phyloP scores from a whole-genome alignment of 768 basidiomycete species.

The Rickenella mellea region DNA sequence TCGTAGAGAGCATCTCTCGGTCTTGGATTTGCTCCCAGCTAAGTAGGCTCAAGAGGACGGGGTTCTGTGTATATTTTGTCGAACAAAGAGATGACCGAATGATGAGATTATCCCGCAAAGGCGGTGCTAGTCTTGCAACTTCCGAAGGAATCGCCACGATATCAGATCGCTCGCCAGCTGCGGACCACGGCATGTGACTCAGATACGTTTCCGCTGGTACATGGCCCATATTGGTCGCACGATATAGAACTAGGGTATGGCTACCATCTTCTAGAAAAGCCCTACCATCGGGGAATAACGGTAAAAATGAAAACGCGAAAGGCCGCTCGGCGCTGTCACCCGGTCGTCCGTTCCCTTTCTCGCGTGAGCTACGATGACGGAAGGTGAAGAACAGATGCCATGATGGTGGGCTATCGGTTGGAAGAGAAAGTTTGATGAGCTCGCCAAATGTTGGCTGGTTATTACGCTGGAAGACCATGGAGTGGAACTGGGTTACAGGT shows the following conservation, averaged over 20 bases:
- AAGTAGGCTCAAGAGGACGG: constrained; percentile 68
- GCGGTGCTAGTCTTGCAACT: constrained; percentile 53
- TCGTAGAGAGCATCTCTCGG: constrained; percentile 54
- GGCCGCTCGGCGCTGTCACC: constrained; percentile 51
- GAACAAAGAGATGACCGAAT: constrained; percentile 90
- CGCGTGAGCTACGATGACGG: constrained; percentile 50
- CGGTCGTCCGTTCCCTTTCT: constrained; percentile 30
- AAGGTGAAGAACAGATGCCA: constrained; percentile 97
- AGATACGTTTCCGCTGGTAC: constrained; percentile 67
- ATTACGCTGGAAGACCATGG: constrained; percentile 84
- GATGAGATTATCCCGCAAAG: constrained; percentile 66
- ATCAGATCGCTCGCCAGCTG: constrained; percentile 49
- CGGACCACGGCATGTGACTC: constrained; percentile 50
- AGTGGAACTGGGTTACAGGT: constrained; percentile 70
- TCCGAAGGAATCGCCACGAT: constrained; percentile 49
- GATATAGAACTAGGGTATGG: constrained; percentile 78
- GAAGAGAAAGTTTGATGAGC: constrained; percentile 79
- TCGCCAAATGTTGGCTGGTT: constrained; percentile 90
- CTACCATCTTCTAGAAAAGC: constrained; percentile 86
- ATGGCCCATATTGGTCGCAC: constrained; percentile 59
- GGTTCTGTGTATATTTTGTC: constrained; percentile 85
- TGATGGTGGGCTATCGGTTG: constrained; percentile 52
- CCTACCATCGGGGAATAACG: constrained; percentile 65
- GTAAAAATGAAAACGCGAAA: constrained; percentile 90
- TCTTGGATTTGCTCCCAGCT: constrained; percentile 70